Evolutionary conservation across 2,329 filamentous ascomycete genomes (phyloP), one percentile per base, ranked within the genome.

Genomic region (Lasiodiplodia hormozganensis): DNA sequence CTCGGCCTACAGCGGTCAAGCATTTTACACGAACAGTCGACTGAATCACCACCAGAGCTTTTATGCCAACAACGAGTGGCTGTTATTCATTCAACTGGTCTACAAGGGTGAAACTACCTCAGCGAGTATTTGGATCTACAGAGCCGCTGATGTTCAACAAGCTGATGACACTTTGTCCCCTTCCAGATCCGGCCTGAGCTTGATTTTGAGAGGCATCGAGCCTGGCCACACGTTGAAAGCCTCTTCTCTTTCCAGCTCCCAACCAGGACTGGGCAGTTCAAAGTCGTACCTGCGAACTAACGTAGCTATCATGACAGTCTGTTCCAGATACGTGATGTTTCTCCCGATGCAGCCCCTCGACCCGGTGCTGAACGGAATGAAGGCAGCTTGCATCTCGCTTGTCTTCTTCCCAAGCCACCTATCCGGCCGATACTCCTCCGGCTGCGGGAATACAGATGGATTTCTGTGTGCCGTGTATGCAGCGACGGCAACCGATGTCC

Each of bases 261-360:
- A 81, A 11, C 74, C 74, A 11, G 76, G 76, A 53, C 71, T 74
- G 34, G 76, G 76, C n/a, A 82, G 72, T 14, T 76, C 74, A 56
- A 81, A 78, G 1, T 77, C 77, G 60, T 81, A 82, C 25, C 79
- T 72, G 23, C 78, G 74, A n/a, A 81, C 49, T 65, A 80, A 70
- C 66, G 74, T 78, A 2, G 75, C 74, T 52, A 77, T 54, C 14
- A 76, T 72, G 1, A 78, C 74, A 0, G 75, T 78, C 70, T 76
- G 75, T 68, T 87, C 84, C 1, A 89, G 81, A 47, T 81, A 89
- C 88, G 76, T 89, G 88, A 74, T 62, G 64, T 75, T 73, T 49
- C 73, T 72, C 3, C 73, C 74, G 53, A 71, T 69, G 49, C 73
- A 75, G 6, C 69, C 70, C 18, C 74, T 70, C 4, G 72, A 74